Percentiles rank a stretch among this genome's conserved stretches.
phyloP scores from a whole-genome alignment of 305 asterid species.

The Fraxinus paxiana region DNA sequence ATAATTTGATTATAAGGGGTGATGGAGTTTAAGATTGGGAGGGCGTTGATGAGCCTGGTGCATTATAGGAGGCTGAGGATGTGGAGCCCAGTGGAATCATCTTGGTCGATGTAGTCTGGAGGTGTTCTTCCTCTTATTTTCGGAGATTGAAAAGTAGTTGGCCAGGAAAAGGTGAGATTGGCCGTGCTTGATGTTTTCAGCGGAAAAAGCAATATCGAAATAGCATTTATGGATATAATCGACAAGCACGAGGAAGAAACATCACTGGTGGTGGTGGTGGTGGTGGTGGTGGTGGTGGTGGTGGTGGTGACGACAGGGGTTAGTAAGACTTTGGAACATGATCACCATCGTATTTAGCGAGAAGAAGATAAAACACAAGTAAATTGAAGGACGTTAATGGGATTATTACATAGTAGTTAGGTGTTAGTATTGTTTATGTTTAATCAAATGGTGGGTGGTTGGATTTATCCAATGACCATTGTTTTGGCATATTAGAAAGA shows the following conservation, averaged over 20 bases:
- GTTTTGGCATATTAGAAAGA: conserved; percentile 9
- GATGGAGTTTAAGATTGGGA: conserved; percentile 66
- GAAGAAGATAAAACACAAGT: conserved; percentile 8
- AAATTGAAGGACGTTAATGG: background rate
- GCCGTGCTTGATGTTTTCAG: conserved; percentile 32
- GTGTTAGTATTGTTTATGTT: conserved; percentile 20
- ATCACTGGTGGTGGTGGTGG: conserved; percentile 18
- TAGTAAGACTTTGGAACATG: conserved; percentile 34
- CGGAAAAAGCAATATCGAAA: conserved; percentile 27
- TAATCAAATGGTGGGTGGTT: conserved; percentile 8
- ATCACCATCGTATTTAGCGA: background rate
- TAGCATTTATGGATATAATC: conserved; percentile 45
- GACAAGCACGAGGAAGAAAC: conserved; percentile 11
- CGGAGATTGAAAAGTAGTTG: background rate
- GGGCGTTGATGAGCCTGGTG: conserved; percentile 58
- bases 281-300: conserved; percentile 25
- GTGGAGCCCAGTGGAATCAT: conserved; percentile 57
- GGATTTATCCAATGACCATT: background rate
- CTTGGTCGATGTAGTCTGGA: conserved; percentile 3
- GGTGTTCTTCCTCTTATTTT: background rate
- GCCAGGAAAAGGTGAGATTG: conserved; percentile 25
- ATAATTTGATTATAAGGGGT: conserved; percentile 70
- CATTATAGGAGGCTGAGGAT: conserved; percentile 48
- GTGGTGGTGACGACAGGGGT: conserved; percentile 10
- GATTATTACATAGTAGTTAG: conserved; percentile 22